Conservation (phyloP, 2,329 filamentous ascomycete species). For the Erysiphe neolycopersici region DNA sequence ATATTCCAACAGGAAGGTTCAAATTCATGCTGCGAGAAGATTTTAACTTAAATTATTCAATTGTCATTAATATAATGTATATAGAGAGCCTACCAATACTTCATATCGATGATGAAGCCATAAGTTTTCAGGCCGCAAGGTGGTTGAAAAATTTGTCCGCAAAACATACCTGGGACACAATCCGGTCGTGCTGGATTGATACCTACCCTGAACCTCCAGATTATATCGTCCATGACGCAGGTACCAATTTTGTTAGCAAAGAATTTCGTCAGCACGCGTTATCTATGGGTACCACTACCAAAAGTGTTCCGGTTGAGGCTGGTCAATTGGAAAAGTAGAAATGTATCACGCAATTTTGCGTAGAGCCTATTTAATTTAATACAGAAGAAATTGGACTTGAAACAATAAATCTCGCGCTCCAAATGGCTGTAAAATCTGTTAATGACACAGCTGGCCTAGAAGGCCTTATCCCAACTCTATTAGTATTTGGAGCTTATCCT, state of each 20-base stretch:
- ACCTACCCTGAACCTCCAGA: slow-evolving; percentile 1
- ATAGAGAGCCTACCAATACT: neutral
- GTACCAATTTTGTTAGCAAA: slow-evolving; percentile 1
- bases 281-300: too few species aligned
- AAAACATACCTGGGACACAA: neutral
- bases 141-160: neutral
- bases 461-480: neutral
- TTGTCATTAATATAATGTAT: too few species aligned
- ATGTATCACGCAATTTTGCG: neutral
- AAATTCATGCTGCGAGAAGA: too few species aligned
- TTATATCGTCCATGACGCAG: neutral
- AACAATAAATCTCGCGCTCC: neutral
- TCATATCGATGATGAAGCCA: slow-evolving; percentile 1
- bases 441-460: neutral
- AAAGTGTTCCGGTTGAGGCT: too few species aligned
- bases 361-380: neutral
- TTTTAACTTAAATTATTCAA: too few species aligned
- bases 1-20: too few species aligned
- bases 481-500: neutral
- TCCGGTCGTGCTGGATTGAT: slow-evolving; percentile 1
- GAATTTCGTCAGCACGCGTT: too few species aligned
- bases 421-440: neutral
- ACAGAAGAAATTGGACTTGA: neutral
- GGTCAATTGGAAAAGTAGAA: neutral
- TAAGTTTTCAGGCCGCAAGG: slow-evolving; percentile 1